phyloP scores from a whole-genome alignment of 2,329 filamentous ascomycete genomes.

The Hypoxylon sp. region DNA sequence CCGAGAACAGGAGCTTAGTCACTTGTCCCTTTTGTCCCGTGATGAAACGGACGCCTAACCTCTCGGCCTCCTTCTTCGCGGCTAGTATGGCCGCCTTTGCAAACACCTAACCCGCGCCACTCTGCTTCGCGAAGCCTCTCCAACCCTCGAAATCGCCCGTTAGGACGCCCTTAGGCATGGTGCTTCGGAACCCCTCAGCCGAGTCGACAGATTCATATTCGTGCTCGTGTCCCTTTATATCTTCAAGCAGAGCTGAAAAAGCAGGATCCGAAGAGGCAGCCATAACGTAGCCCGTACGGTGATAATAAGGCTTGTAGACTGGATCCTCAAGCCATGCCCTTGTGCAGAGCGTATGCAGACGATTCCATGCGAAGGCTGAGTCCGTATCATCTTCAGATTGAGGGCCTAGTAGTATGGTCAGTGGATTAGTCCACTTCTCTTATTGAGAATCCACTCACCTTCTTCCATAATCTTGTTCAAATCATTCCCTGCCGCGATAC shows the following conservation, averaged over 20 bases:
- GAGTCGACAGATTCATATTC: slow-evolving; percentile 53
- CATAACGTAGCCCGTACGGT: slow-evolving; percentile 60
- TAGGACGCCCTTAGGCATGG: slow-evolving; percentile 65
- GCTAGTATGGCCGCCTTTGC: slow-evolving; percentile 62
- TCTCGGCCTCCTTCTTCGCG: slow-evolving; percentile 58
- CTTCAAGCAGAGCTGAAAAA: slow-evolving; percentile 30
- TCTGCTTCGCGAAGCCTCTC: slow-evolving; percentile 61
- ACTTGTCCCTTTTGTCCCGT: slow-evolving; percentile 56
- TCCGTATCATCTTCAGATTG: slow-evolving; percentile 51
- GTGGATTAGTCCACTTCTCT: neutral
- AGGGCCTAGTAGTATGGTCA: slow-evolving; percentile 15
- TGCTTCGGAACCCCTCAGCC: slow-evolving; percentile 60
- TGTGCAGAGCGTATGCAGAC: slow-evolving; percentile 48
- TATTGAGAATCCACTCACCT: slow-evolving; percentile 13
- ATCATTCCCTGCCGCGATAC: slow-evolving; percentile 46
- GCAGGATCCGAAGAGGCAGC: slow-evolving; percentile 29
- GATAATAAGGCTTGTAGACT: slow-evolving; percentile 58
- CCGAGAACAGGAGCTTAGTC: slow-evolving; percentile 55
- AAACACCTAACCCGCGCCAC: slow-evolving; percentile 66
- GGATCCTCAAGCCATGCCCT: slow-evolving; percentile 59
- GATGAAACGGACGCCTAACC: slow-evolving; percentile 61
- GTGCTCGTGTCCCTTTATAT: slow-evolving; percentile 38
- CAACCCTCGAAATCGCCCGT: slow-evolving; percentile 63
- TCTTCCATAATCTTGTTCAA: slow-evolving; percentile 46
- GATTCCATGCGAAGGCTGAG: slow-evolving; percentile 50